Evolutionary conservation across 2,329 filamentous ascomycete genomes (phyloP).

Genomic region (Talaromyces pinophilus): DNA sequence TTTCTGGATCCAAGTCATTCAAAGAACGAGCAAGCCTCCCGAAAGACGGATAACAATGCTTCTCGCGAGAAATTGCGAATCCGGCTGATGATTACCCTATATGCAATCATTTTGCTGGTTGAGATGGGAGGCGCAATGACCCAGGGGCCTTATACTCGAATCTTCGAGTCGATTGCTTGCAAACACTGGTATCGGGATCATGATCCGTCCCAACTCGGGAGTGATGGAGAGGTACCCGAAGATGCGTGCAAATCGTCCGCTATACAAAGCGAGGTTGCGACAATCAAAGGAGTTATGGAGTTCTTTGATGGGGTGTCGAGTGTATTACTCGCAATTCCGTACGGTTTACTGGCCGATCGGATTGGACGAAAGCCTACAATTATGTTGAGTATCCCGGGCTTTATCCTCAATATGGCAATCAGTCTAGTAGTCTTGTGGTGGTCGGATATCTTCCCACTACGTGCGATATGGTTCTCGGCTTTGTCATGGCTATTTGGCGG

Average conservation of each 20-base stretch:
- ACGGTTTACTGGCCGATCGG: slow-evolving; percentile 53
- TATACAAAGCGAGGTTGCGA: slow-evolving; percentile 52
- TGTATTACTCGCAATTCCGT: slow-evolving; percentile 52
- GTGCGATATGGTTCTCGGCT: slow-evolving; percentile 52
- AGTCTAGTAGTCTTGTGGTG: slow-evolving; percentile 41
- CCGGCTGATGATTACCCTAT: slow-evolving; percentile 44
- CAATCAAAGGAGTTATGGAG: slow-evolving; percentile 54
- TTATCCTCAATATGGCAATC: slow-evolving; percentile 40
- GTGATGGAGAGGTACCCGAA: slow-evolving; percentile 48
- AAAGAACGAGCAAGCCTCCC: slow-evolving; percentile 20
- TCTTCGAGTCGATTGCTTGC: slow-evolving; percentile 54
- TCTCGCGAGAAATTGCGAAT: slow-evolving; percentile 33
- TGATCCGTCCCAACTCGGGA: slow-evolving; percentile 47
- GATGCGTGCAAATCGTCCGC: slow-evolving; percentile 52
- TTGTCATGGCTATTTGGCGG: slow-evolving; percentile 51
- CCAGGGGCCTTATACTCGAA: slow-evolving; percentile 49
- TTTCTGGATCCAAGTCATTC: slow-evolving; percentile 30
- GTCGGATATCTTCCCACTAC: slow-evolving; percentile 46
- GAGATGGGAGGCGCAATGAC: slow-evolving; percentile 50
- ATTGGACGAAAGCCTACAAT: slow-evolving; percentile 51
- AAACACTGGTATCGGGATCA: slow-evolving; percentile 46
- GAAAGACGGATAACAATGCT: not conserved
- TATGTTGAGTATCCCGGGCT: slow-evolving; percentile 45
- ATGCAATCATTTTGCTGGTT: slow-evolving; percentile 46
- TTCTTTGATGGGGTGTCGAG: slow-evolving; percentile 50